Evolutionary conservation across 176 grass and related monocot genomes (phyloP), one percentile per base, ranked within the genome.

Genomic region (Juncus inflexus): DNA sequence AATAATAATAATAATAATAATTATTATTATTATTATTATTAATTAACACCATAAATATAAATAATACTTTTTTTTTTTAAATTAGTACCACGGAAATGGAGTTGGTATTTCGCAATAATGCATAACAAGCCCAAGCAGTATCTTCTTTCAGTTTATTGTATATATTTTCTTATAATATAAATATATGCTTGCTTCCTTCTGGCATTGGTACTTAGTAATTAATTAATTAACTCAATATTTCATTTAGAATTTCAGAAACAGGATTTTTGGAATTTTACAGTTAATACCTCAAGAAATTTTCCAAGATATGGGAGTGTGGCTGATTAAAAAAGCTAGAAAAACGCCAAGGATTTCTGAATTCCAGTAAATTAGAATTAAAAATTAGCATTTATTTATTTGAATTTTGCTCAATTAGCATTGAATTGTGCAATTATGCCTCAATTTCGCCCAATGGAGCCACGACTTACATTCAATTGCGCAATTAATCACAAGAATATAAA

Each of bases 291-390:
- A n/a, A 89, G 83, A 63, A 97, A 91, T 61, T 75, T 89, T 53
- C 88, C 88, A 9, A 91, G 77, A 72, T 91, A 97, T 11, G 87
- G 94, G 59, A 97, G 77, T 40, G 75, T 75, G 50, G 68, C 77
- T 3, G 94, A 97, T n/a, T n/a, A 82, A 97, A 97, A 45, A 82
- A 58, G 94, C 87, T 77, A 91, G 80, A 76, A 76, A 83, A 40
- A 89, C 64, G 38, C 85, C 92, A 35, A 89, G 54, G 61, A 51
- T 73, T 77, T 97, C 94, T 49, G 94, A 89, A 62, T 82, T 84
- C 94, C 91, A 75, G 60, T 51, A 53, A 10, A 64, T 58, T 63
- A 42, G 15, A 16, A 70, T n/a, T 59, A 77, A 19, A 42, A n/a
- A n/a, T n/a, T n/a, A n/a, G n/a, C n/a, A n/a, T n/a, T n/a, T n/a